Conservation (phyloP, 2,329 filamentous ascomycete genomes). For the Triangularia setosa region DNA sequence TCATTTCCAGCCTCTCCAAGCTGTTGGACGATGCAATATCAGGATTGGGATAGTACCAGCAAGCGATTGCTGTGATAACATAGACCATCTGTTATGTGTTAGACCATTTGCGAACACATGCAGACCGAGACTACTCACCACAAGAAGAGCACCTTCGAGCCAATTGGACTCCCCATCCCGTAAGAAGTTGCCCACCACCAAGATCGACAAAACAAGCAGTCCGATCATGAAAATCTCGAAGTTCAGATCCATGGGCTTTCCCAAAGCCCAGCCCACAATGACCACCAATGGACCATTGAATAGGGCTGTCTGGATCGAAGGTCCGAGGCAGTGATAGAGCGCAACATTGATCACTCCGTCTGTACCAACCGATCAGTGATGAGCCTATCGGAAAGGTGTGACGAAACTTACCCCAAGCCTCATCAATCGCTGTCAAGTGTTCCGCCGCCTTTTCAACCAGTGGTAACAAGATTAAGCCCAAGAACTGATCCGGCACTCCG, state of each 20-base stretch:
- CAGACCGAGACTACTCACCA: constrained; percentile 37
- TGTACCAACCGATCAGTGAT: constrained; percentile 61
- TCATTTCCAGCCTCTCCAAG: neutral
- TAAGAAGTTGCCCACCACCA: constrained; percentile 82
- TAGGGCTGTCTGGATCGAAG: constrained; percentile 82
- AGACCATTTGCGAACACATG: neutral
- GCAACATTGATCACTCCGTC: constrained; percentile 65
- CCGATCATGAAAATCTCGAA: constrained; percentile 85
- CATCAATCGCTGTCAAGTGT: constrained; percentile 76
- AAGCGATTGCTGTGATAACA: constrained; percentile 54
- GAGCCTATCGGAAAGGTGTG: constrained; percentile 30
- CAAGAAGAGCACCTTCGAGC: constrained; percentile 69
- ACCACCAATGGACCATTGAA: constrained; percentile 81
- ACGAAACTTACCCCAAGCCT: constrained; percentile 71
- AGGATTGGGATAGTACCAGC: constrained; percentile 48
- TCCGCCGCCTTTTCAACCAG: constrained; percentile 82
- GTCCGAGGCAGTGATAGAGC: constrained; percentile 76
- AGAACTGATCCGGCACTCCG: constrained; percentile 47
- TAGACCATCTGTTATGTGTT: constrained; percentile 54
- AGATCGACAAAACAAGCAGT: constrained; percentile 73
- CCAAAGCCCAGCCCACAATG: constrained; percentile 74
- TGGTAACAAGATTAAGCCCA: constrained; percentile 71
- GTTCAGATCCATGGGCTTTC: constrained; percentile 67
- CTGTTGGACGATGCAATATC: constrained; percentile 17
- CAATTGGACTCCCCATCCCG: constrained; percentile 86